Evolutionary conservation across 192 early-diverging fungal species (phyloP).

Genomic region (Piromyces sp.): DNA sequence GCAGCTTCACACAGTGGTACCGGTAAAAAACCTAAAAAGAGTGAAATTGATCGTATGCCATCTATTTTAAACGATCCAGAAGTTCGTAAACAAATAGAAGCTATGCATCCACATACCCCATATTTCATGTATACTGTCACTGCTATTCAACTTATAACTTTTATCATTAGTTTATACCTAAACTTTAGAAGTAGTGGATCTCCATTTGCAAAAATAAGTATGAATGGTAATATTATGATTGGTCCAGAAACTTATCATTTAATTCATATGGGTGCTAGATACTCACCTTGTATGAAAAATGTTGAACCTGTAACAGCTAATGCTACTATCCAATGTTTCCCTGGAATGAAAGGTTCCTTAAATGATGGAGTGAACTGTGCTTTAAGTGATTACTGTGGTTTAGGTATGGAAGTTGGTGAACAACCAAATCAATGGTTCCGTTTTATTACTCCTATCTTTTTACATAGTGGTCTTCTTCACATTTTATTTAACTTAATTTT

Average conservation of each 20-base stretch:
- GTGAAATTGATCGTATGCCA: conserved; percentile 2
- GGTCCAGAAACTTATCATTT: conserved; percentile 8
- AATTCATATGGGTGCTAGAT: conserved; percentile 54
- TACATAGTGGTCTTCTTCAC: conserved; percentile 70
- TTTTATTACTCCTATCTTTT: conserved; percentile 60
- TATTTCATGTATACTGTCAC: conserved; percentile 22
- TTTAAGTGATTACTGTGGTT: conserved; percentile 38
- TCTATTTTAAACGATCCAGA: conserved; percentile 21
- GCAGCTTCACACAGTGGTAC: neutral
- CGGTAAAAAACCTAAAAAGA: neutral
- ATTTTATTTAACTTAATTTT: conserved; percentile 53
- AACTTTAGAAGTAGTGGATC: neutral
- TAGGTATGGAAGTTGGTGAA: conserved; percentile 14
- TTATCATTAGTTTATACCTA: conserved; percentile 8
- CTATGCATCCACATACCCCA: conserved; percentile 21
- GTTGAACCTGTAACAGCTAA: neutral
- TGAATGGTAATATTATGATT: neutral
- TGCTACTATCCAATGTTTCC: neutral
- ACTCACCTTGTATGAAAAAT: conserved; percentile 58
- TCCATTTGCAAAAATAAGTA: neutral
- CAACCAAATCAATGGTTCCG: conserved; percentile 62
- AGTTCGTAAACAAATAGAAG: conserved; percentile 17
- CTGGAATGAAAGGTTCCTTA: neutral
- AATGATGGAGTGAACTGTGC: conserved; percentile 16
- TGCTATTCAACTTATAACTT: conserved; percentile 10